These are phyloP conservation scores for Coniochaeta ligniaria DNA, from an alignment of 2,329 filamentous ascomycete genomes.

Conservation along the genomic window DNA sequence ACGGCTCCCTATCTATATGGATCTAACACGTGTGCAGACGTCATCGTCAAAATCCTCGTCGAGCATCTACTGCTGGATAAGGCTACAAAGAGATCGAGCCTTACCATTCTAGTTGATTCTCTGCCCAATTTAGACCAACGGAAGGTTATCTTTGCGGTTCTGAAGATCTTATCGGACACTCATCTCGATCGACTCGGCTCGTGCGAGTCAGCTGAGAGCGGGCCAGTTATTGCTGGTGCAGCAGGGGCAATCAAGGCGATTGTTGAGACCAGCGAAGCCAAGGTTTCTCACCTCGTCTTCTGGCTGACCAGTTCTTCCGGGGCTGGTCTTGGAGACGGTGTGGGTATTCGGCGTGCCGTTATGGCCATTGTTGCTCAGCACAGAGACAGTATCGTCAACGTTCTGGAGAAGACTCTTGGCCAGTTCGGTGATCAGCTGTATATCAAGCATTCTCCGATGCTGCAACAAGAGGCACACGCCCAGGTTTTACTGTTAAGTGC, in stretches of 20 bases:
- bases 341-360: constrained; percentile 61
- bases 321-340: constrained; percentile 55
- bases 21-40: constrained; percentile 26
- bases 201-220: constrained; percentile 18
- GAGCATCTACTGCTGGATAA: constrained; percentile 25
- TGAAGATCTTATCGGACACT: constrained; percentile 38
- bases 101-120: constrained; percentile 24
- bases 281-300: constrained; percentile 47
- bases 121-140: constrained; percentile 36
- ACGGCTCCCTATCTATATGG: neutral
- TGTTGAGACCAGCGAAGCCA: constrained; percentile 34
- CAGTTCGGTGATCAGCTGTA: constrained; percentile 83
- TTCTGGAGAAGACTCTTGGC: constrained; percentile 61
- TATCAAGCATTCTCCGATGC: constrained; percentile 74
- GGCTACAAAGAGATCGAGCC: constrained; percentile 17
- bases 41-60: constrained; percentile 28
- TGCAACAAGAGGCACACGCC: constrained; percentile 82
- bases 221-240: constrained; percentile 44
- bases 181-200: constrained; percentile 29
- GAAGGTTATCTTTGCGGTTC: constrained; percentile 28
- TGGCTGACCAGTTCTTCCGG: constrained; percentile 62
- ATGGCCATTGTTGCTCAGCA: constrained; percentile 49
- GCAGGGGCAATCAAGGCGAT: constrained; percentile 49
- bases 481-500: constrained; percentile 72
- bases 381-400: constrained; percentile 40